Conservation (phyloP, 495 filamentous ascomycete species). For the Parachaetomium inaequale region DNA sequence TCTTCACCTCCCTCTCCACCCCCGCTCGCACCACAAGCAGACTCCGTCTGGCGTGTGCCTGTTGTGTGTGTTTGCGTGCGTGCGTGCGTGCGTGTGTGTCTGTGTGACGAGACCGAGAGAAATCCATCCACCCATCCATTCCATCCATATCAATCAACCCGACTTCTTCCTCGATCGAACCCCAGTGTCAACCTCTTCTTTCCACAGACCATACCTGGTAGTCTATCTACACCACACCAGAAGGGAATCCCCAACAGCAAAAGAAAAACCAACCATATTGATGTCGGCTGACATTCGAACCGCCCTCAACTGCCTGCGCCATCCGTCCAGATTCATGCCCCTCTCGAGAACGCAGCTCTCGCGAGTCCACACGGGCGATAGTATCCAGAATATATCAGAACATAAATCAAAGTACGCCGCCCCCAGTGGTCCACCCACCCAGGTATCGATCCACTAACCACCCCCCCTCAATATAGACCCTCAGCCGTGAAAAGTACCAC, state of each 20-base stretch:
- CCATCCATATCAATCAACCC: not conserved
- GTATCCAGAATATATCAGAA: slow-evolving; percentile 52
- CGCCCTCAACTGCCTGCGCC: slow-evolving; percentile 63
- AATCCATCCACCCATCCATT: not conserved
- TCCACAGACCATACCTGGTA: too few relatives aligned
- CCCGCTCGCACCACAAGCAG: slow-evolving; percentile 12
- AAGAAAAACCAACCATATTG: slow-evolving; percentile 56
- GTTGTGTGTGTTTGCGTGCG: slow-evolving; percentile 2
- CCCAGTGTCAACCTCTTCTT: not conserved
- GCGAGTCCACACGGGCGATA: slow-evolving; percentile 67
- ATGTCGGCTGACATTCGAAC: slow-evolving; percentile 75
- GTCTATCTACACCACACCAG: not conserved
- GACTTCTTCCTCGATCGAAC: slow-evolving; percentile 7
- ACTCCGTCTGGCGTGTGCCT: not conserved
- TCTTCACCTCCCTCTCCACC: not conserved
- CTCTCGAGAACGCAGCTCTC: slow-evolving; percentile 70
- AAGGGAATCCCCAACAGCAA: slow-evolving; percentile 22
- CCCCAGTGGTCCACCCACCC: not conserved
- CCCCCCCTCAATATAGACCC: not conserved
- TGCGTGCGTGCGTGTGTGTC: slow-evolving; percentile 10
- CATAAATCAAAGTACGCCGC: slow-evolving; percentile 16
- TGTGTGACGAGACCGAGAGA: slow-evolving; percentile 6
- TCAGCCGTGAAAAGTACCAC: slow-evolving; percentile 1
- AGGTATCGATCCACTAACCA: not conserved
- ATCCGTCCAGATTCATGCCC: slow-evolving; percentile 66